A percentile compares a stretch with the other conserved stretches of the same genome.
Conservation (phyloP, 2,329 filamentous ascomycete genomes). For the Drechslera avenae region DNA sequence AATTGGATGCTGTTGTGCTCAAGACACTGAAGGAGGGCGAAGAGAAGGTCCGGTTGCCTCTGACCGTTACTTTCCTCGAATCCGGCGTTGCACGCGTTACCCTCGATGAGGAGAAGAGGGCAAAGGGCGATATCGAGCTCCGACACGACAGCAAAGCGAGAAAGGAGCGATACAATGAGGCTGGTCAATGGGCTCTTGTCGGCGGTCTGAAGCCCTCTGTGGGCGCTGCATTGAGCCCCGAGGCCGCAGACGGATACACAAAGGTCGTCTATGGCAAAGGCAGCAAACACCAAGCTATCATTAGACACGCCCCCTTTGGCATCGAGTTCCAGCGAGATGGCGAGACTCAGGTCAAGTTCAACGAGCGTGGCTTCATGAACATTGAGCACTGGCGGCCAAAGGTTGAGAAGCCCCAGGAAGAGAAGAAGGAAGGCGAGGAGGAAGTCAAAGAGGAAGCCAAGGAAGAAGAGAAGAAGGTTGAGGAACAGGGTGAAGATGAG, state of each 20-base stretch:
- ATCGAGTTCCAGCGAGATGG: conserved; percentile 88
- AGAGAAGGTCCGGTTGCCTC: conserved; percentile 76
- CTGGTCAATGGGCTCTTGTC: conserved; percentile 82
- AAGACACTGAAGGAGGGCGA: conserved; percentile 72
- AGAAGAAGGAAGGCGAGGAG: conserved; percentile 57
- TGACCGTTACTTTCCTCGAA: conserved; percentile 86
- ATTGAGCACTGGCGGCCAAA: conserved; percentile 95
- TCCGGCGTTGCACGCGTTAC: conserved; percentile 86
- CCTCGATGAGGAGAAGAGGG: conserved; percentile 87
- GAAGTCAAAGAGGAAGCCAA: conserved; percentile 54
- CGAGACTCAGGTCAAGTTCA: conserved; percentile 81
- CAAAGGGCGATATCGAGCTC: conserved; percentile 86
- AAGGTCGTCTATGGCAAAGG: conserved; percentile 77
- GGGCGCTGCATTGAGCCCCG: conserved; percentile 69
- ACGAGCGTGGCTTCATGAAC: conserved; percentile 87
- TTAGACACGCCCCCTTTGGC: conserved; percentile 80
- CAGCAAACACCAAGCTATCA: conserved; percentile 77
- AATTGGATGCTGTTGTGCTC: conserved; percentile 78
- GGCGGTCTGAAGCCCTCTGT: conserved; percentile 77
- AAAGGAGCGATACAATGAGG: conserved; percentile 95
- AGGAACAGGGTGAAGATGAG: conserved; percentile 67
- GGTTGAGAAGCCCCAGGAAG: conserved; percentile 62
- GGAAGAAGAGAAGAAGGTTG: conserved; percentile 51
- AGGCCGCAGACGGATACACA: conserved; percentile 71
- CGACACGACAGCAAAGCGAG: conserved; percentile 81